A percentile compares a stretch with the other conserved stretches of the same genome.
phyloP scores from a whole-genome alignment of 495 filamentous ascomycete species.

The Hyaloscypha finlandica region DNA sequence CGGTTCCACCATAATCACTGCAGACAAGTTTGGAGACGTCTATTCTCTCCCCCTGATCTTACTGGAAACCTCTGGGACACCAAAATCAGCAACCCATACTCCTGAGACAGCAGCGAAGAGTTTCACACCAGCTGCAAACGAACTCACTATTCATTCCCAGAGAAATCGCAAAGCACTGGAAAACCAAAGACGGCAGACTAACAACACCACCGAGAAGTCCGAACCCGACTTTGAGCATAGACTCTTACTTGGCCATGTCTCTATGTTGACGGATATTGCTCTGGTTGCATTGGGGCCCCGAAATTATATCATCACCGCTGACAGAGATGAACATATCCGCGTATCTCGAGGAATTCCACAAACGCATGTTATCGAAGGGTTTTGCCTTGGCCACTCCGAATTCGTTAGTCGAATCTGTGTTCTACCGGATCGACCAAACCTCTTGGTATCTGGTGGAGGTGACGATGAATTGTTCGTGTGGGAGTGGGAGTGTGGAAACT shows the following conservation, averaged over 20 bases:
- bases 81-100: slow-evolving; percentile 7
- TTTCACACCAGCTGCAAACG: slow-evolving; percentile 62
- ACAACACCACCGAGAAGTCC: slow-evolving; percentile 42
- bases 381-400: slow-evolving; percentile 81
- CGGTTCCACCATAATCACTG: slow-evolving; percentile 69
- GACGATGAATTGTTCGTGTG: slow-evolving; percentile 77
- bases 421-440: slow-evolving; percentile 49
- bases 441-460: slow-evolving; percentile 84
- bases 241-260: slow-evolving; percentile 88
- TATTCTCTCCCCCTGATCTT: slow-evolving; percentile 78
- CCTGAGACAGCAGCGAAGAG: slow-evolving; percentile 29
- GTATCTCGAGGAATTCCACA: slow-evolving; percentile 83
- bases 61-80: slow-evolving; percentile 8
- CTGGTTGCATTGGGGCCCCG: slow-evolving; percentile 47
- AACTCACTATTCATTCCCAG: slow-evolving; percentile 79
- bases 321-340: slow-evolving; percentile 97
- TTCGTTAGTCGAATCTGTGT: slow-evolving; percentile 79
- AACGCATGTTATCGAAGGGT: slow-evolving; percentile 83
- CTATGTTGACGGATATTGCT: slow-evolving; percentile 78
- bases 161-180: slow-evolving; percentile 75
- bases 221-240: slow-evolving; percentile 65
- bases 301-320: slow-evolving; percentile 80
- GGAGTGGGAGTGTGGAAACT: slow-evolving; percentile 67
- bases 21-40: slow-evolving; percentile 96
- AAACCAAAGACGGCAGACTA: slow-evolving; percentile 62